Evolutionary conservation across 805 yeast genomes (phyloP).

Genomic region (Sugiyamaella smithiae): DNA sequence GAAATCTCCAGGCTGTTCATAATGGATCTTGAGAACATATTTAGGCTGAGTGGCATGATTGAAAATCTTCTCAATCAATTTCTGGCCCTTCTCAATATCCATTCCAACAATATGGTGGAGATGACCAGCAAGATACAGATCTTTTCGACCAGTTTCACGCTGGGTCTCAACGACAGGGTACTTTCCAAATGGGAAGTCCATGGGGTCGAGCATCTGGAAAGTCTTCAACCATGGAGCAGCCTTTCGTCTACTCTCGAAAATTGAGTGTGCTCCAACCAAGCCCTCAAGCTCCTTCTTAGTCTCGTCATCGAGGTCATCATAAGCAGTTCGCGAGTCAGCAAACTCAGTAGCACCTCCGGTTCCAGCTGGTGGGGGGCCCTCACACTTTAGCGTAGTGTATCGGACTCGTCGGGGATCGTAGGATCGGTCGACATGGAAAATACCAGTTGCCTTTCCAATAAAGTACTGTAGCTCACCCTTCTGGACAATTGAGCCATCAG

Average conservation of each 20-base stretch:
- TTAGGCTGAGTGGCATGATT: constrained; percentile 11
- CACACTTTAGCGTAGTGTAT: constrained; percentile 12
- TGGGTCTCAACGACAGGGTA: constrained; percentile 15
- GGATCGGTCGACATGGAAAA: constrained; percentile 15
- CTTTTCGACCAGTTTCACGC: constrained; percentile 11
- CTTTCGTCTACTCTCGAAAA: constrained; percentile 13
- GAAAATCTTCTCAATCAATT: constrained; percentile 12
- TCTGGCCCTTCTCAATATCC: constrained; percentile 9
- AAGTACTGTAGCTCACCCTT: constrained; percentile 14
- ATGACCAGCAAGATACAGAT: constrained; percentile 13
- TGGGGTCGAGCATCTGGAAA: constrained; percentile 13
- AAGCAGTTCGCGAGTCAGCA: constrained; percentile 14
- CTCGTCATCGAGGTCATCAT: constrained; percentile 13
- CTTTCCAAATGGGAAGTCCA: constrained; percentile 11
- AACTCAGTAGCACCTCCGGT: constrained; percentile 15
- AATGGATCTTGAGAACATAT: constrained; percentile 8
- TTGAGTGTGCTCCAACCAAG: constrained; percentile 10
- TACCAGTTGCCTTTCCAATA: constrained; percentile 14
- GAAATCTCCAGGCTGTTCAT: constrained; percentile 9
- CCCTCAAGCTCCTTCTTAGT: constrained; percentile 10
- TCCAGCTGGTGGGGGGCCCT: constrained; percentile 9
- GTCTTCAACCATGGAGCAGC: constrained; percentile 15
- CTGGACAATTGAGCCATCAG: constrained; percentile 12
- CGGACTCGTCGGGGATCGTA: constrained; percentile 12
- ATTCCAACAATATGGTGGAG: constrained; percentile 14